These are phyloP conservation scores for Naganishia antarctica DNA, from an alignment of 768 basidiomycete species.

Conservation along the genomic window DNA sequence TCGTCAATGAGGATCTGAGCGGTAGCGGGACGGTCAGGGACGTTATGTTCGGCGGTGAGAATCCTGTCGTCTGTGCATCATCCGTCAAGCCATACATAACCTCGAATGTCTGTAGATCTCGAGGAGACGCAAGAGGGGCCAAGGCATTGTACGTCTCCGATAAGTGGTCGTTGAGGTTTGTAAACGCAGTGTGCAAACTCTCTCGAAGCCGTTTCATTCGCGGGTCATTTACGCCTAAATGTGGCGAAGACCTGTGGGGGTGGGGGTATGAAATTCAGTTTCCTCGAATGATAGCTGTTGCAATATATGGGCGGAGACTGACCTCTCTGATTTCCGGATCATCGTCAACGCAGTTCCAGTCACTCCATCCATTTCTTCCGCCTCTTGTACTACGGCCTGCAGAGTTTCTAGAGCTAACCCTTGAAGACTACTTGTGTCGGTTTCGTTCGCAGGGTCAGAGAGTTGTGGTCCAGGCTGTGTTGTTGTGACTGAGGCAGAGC, in stretches of 20 bases:
- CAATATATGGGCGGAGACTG: too few relatives aligned
- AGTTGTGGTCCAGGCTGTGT: neutral
- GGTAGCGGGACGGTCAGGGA: neutral
- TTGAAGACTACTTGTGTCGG: constrained; percentile 10
- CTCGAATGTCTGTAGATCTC: constrained; percentile 7
- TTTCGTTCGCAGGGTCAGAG: neutral
- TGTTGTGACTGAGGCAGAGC: neutral
- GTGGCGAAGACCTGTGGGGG: too few relatives aligned
- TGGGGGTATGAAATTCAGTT: too few relatives aligned
- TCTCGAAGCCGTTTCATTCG: constrained; percentile 12
- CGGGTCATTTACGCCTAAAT: neutral
- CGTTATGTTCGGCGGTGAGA: neutral
- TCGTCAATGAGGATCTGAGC: neutral
- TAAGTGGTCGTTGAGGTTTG: neutral
- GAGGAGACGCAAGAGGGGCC: constrained; percentile 2
- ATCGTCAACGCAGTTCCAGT: constrained; percentile 14
- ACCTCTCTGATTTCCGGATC: constrained; percentile 11
- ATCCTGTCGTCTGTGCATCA: neutral
- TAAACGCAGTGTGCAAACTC: constrained; percentile 4
- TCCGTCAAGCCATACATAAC: constrained; percentile 3
- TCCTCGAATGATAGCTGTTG: too few relatives aligned
- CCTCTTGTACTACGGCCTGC: constrained; percentile 14
- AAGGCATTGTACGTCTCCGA: constrained; percentile 4
- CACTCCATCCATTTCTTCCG: constrained; percentile 21
- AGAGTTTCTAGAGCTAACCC: constrained; percentile 14